Evolutionary conservation across 75 land plant species (phyloP).

Genomic region (Cryptomeria japonica): DNA sequence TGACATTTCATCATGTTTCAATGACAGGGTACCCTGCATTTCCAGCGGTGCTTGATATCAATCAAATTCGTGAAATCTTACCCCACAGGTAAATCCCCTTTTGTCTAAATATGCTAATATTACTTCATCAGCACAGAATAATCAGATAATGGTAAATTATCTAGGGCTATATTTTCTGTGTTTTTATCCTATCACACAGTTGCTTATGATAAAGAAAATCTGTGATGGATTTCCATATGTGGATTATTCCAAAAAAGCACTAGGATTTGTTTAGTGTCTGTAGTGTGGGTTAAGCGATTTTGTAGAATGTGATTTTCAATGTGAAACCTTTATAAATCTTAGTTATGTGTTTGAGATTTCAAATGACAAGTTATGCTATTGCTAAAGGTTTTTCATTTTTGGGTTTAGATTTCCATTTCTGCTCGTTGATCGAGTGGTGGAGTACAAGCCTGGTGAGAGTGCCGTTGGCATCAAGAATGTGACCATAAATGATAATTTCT

Average conservation of each 20-base stretch:
- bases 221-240: background rate
- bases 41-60: conserved; percentile 91
- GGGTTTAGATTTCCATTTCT: conserved; percentile 80
- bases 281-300: background rate
- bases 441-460: conserved; percentile 85
- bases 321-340: background rate
- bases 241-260: background rate
- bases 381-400: background rate
- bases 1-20: background rate
- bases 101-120: no score
- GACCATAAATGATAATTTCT: conserved; percentile 96
- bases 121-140: background rate
- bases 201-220: background rate
- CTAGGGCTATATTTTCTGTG: background rate
- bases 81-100: conserved; percentile 69
- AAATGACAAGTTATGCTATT: background rate
- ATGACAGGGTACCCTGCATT: conserved; percentile 69
- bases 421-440: conserved; percentile 95
- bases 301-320: background rate
- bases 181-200: background rate
- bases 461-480: conserved; percentile 98
- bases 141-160: background rate
- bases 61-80: conserved; percentile 84
- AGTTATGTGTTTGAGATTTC: background rate
- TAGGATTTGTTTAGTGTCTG: background rate